Conservation (phyloP, 2,329 filamentous ascomycete genomes). For the Bipolaris sorokiniana region DNA sequence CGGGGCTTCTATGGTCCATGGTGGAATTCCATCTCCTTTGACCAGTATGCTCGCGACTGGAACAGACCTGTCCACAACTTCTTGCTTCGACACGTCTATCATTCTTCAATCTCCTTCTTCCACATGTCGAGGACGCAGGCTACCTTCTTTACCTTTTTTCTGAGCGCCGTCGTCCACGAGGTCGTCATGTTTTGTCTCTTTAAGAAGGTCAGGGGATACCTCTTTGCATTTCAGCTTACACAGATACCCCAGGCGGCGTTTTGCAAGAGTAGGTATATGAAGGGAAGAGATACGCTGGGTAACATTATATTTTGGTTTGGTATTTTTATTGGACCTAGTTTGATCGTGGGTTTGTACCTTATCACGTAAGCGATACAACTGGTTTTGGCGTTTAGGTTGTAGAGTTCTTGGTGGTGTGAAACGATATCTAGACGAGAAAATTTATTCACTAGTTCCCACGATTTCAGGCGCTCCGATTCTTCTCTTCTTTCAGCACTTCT, state of each 20-base stretch:
- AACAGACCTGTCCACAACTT: conserved; percentile 83
- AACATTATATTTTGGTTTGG: conserved; percentile 81
- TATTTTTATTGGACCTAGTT: conserved; percentile 76
- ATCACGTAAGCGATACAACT: conserved; percentile 46
- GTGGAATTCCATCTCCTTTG: conserved; percentile 66
- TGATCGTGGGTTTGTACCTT: conserved; percentile 61
- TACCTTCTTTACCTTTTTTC: conserved; percentile 76
- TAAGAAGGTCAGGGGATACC: conserved; percentile 75
- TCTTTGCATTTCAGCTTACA: conserved; percentile 74
- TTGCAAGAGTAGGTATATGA: conserved; percentile 70
- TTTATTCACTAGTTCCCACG: background rate
- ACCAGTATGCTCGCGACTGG: conserved; percentile 82
- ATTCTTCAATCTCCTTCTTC: conserved; percentile 75
- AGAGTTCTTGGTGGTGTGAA: background rate
- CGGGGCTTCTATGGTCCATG: conserved; percentile 68
- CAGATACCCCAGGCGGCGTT: conserved; percentile 74
- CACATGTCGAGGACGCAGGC: conserved; percentile 72
- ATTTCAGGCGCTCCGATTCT: conserved; percentile 1
- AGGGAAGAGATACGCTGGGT: conserved; percentile 66
- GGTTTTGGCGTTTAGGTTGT: background rate
- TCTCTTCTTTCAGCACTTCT: conserved; percentile 47
- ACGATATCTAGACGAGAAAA: background rate
- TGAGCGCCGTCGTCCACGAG: conserved; percentile 75
- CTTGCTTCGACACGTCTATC: conserved; percentile 78
- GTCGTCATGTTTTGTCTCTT: conserved; percentile 82